These are phyloP conservation scores for Xylariaceae sp. DNA, from an alignment of 2,329 filamentous ascomycete genomes.

Conservation along the genomic window DNA sequence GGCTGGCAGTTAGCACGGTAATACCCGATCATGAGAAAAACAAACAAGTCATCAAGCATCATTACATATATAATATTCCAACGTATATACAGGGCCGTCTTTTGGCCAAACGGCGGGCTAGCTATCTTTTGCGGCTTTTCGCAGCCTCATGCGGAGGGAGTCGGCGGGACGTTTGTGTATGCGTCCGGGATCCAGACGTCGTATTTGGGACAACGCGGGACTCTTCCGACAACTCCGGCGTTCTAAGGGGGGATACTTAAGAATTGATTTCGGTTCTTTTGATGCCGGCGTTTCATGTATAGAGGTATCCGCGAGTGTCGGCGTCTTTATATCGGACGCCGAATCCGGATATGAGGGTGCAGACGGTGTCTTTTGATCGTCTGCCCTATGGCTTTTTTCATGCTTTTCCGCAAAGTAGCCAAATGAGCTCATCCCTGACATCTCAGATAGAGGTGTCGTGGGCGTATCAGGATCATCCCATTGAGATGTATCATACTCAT, in stretches of 20 bases:
- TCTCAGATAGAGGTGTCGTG: conserved; percentile 42
- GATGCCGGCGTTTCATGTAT: conserved; percentile 21
- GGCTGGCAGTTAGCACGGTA: conserved; percentile 4
- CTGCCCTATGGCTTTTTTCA: conserved; percentile 4
- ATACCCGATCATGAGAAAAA: not conserved
- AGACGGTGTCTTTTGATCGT: conserved; percentile 14
- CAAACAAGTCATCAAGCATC: conserved; percentile 12
- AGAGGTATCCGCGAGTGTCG: conserved; percentile 35
- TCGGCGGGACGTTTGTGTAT: conserved; percentile 45
- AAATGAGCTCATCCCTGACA: conserved; percentile 37
- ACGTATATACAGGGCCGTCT: conserved; percentile 33
- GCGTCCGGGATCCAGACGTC: conserved; percentile 44
- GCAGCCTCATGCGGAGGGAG: conserved; percentile 36
- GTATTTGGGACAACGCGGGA: conserved; percentile 32
- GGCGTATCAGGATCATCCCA: conserved; percentile 42
- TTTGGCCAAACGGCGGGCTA: conserved; percentile 12
- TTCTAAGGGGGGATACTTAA: conserved; percentile 22
- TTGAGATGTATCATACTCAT: conserved; percentile 40
- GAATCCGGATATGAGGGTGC: conserved; percentile 18
- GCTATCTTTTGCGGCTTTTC: conserved; percentile 36
- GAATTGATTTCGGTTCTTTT: conserved; percentile 26
- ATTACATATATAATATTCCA: conserved; percentile 21
- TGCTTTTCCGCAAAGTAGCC: conserved; percentile 30
- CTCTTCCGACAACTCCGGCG: conserved; percentile 32
- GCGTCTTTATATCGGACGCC: conserved; percentile 35